Base-by-base conservation (phyloP, 345 rosid species). In the Eucalyptus caleyi region DNA sequence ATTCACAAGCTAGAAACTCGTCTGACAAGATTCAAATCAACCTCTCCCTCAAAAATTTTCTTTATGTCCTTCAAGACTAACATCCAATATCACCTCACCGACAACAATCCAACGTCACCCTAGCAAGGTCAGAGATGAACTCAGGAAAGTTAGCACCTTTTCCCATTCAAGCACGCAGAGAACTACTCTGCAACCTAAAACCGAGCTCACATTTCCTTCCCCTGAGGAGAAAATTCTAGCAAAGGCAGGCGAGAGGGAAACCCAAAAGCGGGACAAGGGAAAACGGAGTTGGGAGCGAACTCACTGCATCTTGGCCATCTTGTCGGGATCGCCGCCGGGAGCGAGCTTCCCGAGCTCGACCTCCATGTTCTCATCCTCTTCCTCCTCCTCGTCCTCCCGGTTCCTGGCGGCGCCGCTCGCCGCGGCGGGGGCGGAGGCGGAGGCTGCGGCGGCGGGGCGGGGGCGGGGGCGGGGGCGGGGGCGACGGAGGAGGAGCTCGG, bases 221-320 rank as follows among this genome's bases (percentile, higher is more conserved):
- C 45, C 27, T 2, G 3, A 77, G 16, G 47, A 40, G 47, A 77
- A 40, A 77, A 40, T 40, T 77, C 16, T 40, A 72, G 89, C 59
- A 77, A 5, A 77, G 47, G 85, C 47, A 37, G 83, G 83, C 16
- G 24, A 7, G 30, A 54, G 40, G n/a, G 50, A 37, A 50, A 44
- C 24, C 86, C 86, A 88, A 11, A 42, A 87, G 27, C 26, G 23
- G 87, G 86, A 32, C 77, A 30, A 2, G 51, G 13, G 16, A 16
- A 19, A 69, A 18, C 5, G 62, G 26, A 89, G 3, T 45, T 16
- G 26, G 60, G 19, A n/a, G 44, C 45, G 37, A 21, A 90, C 97
- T 95, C 86, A 98, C 98, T 97, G 97, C 99, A 98, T 98, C 92
- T 94, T 97, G 85, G 94, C 99, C 98, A 94, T 93, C 88, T 96